A percentile compares a stretch with the other conserved stretches of the same genome.
phyloP scores from a whole-genome alignment of 352 stramenopile species.

The Pythium utonaiense region DNA sequence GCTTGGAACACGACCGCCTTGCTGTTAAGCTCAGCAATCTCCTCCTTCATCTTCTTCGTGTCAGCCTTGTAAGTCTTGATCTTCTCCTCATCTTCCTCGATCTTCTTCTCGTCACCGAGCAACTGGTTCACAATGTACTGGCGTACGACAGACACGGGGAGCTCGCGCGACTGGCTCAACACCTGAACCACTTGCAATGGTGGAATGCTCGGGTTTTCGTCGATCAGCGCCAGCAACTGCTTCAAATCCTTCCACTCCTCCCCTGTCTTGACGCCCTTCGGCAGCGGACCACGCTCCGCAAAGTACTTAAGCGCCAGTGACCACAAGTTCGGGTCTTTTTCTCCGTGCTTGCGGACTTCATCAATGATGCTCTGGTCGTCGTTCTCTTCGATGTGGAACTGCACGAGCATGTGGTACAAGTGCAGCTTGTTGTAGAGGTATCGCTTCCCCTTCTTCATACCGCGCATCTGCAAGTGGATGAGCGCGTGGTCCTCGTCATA shows the following conservation, averaged over 20 bases:
- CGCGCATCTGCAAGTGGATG: slow-evolving; percentile 90
- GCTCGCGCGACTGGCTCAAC: slow-evolving; percentile 72
- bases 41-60: slow-evolving; percentile 90
- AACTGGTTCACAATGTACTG: slow-evolving; percentile 87
- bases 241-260: slow-evolving; percentile 82
- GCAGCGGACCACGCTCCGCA: slow-evolving; percentile 71
- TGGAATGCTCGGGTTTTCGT: slow-evolving; percentile 77
- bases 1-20: slow-evolving; percentile 88
- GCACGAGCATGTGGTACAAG: slow-evolving; percentile 93
- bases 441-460: slow-evolving; percentile 90
- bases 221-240: slow-evolving; percentile 73
- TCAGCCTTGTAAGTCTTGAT: slow-evolving; percentile 85
- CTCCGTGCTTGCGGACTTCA: slow-evolving; percentile 85
- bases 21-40: slow-evolving; percentile 78
- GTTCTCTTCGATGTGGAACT: slow-evolving; percentile 92
- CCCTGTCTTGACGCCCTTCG: slow-evolving; percentile 51
- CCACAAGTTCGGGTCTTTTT: slow-evolving; percentile 90
- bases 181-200: slow-evolving; percentile 85
- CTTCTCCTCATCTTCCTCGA: slow-evolving; percentile 84
- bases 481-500: slow-evolving; percentile 93
- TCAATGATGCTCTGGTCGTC: slow-evolving; percentile 88
- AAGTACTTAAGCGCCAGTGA: slow-evolving; percentile 90
- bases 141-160: slow-evolving; percentile 80
- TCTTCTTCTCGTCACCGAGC: slow-evolving; percentile 70
- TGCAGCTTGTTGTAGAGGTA: slow-evolving; percentile 94